A percentile compares a stretch with the other conserved stretches of the same genome.
These are phyloP conservation scores for Trichoderma parareesei DNA, from an alignment of 495 filamentous ascomycete species.

Conservation along the genomic window DNA sequence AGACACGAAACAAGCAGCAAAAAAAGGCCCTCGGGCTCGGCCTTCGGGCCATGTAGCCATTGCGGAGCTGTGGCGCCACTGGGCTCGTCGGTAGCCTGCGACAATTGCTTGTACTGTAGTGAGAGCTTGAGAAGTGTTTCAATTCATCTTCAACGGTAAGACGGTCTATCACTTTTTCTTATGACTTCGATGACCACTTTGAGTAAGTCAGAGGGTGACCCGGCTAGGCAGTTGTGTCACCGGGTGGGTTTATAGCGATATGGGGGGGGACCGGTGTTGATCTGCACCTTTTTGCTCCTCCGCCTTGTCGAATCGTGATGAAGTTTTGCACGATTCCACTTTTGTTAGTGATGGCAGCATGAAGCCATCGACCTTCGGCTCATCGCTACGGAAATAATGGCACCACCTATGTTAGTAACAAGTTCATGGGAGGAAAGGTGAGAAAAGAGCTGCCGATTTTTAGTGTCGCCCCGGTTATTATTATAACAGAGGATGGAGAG, in stretches of 20 bases:
- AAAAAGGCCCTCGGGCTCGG: background rate
- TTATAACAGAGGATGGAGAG: background rate
- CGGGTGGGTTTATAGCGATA: too few species aligned
- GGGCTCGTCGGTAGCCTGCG: background rate
- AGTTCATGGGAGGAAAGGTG: too few species aligned
- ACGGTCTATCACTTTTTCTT: background rate
- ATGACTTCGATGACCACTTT: too few species aligned
- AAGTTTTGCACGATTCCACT: too few species aligned
- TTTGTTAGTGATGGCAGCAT: too few species aligned
- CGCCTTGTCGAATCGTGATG: too few species aligned
- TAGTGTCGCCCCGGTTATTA: background rate
- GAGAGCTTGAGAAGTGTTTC: background rate
- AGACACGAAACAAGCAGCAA: background rate
- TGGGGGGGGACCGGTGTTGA: too few species aligned
- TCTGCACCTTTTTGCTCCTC: too few species aligned
- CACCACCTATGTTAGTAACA: too few species aligned
- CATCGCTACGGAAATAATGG: background rate
- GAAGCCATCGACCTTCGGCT: background rate
- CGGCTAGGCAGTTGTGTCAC: too few species aligned
- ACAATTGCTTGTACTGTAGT: background rate
- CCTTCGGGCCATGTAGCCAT: background rate
- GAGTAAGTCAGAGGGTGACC: too few species aligned
- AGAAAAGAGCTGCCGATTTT: background rate
- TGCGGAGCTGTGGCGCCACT: background rate
- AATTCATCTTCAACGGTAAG: background rate